Evolutionary conservation across 2,329 filamentous ascomycete species (phyloP), one percentile per base, ranked within the genome.

Genomic region (Thielaviopsis euricoi): DNA sequence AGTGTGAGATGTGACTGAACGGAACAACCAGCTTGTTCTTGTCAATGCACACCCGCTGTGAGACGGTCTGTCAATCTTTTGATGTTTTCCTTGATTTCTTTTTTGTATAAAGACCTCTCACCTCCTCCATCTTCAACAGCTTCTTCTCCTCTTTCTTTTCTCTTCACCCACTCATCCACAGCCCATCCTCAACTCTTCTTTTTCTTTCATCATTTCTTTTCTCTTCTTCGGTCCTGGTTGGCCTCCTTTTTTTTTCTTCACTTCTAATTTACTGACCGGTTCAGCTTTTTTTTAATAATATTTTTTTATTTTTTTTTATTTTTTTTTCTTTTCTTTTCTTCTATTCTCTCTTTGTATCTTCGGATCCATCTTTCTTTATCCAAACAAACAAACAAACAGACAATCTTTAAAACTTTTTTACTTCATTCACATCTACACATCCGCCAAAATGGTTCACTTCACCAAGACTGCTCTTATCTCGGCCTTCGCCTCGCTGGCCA

Each of bases 391-490:
- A 21, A 19, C 33, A 19, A 53, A 15, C 51, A 37, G 13, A 21
- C 64, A 61, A 59, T 59, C 54, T 64, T 62, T 63, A 60, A 63
- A 58, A 62, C 64, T 63, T 64, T 60, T 62, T 65, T 65, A 63
- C 62, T 64, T 64, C 64, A 57, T 62, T 61, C 50, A 63, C 61
- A 58, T 60, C 61, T 56, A 62, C 56, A 62, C 55, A 62, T 61
- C 57, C 60, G 40, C 60, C 66, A 71, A 64, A 26, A 73, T 73
- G 70, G 64, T 65, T 64, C 70, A 68, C 52, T 65, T 67, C 60
- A 65, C 66, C 43, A 66, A 63, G 58, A 61, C 67, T 59, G 66
- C 67, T 62, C 61, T 73, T 59, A 50, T 70, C 61, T 65, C 58
- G 15, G 55, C 55, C 22, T 60, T 57, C 22, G 58, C 55, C 17